phyloP scores from a whole-genome alignment of 1,284 basidiomycete genomes.

The Kwoniella shivajii region DNA sequence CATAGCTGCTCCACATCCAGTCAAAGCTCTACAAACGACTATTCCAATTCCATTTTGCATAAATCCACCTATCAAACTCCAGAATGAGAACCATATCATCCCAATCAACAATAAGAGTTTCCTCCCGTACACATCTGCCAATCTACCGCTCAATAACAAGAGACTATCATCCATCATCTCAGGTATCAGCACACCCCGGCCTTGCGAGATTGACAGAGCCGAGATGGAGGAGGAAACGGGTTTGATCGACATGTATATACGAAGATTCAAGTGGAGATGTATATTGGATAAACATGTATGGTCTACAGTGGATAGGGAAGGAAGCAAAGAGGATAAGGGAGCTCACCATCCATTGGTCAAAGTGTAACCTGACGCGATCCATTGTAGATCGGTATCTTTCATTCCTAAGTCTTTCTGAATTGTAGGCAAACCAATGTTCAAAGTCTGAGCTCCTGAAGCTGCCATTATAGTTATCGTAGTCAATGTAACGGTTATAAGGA shows the following conservation, averaged over 20 bases:
- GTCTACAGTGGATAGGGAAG: background rate
- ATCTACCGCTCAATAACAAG: conserved; percentile 67
- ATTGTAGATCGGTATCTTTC: conserved; percentile 60
- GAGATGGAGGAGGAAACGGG: too few species aligned
- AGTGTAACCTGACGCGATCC: conserved; percentile 65
- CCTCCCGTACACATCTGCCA: conserved; percentile 72
- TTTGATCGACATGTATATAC: too few species aligned
- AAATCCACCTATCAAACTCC: conserved; percentile 46
- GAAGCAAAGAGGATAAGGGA: background rate
- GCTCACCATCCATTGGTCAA: conserved; percentile 62
- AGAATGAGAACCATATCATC: conserved; percentile 47
- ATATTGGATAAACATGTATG: too few species aligned
- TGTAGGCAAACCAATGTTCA: conserved; percentile 65
- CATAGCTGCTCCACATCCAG: conserved; percentile 43
- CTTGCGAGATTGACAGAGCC: too few species aligned
- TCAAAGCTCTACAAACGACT: conserved; percentile 42
- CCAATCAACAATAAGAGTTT: conserved; percentile 67
- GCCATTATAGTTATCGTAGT: conserved; percentile 1
- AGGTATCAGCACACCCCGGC: too few species aligned
- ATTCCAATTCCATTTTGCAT: conserved; percentile 42
- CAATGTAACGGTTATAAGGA: background rate
- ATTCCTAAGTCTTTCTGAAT: conserved; percentile 61
- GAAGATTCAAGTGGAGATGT: too few species aligned
- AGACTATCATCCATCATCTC: too few species aligned
- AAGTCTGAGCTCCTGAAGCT: conserved; percentile 22